Base-by-base conservation (phyloP, 2,329 filamentous ascomycete species). In the Aaosphaeria pasadenensis region DNA sequence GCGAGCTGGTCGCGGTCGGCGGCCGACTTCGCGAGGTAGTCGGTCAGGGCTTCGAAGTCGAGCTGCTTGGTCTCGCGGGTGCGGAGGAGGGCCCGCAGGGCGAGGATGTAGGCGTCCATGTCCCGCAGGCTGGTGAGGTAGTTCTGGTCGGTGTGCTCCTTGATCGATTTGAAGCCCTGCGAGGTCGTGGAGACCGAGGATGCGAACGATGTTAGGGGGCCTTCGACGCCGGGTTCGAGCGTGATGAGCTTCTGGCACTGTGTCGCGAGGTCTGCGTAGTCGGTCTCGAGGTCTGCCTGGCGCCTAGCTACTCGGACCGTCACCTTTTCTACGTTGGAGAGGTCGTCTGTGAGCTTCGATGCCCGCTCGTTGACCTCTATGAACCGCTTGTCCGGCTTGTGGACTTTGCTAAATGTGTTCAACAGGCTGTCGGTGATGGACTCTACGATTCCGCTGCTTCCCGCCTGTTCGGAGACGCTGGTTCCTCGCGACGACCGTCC, bases 31-130 rank as follows among this genome's bases (percentile, higher is more conserved):
- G 89, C 89, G 46, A 96, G 87, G 71, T 97, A 97, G 67, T 97
- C 92, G 30, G 91, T 95, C 32, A 99, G 80, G 56, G 90, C 91
- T 73, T 99, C 94, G 64, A 92, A 96, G 74, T 99, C 94, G 49
- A 99, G 86, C 70, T 99, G 94, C 69, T 99, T 99, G 74, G 95
- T 91, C 74, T 99, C 94, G 33, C 94, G 86, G 1, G 89, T 89
- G 70, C 95, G 95, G 54, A 99, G 84, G 5, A 99, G 84, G 28
- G 84, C 80, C 71, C 95, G 95, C 42, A 97, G 77, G 0, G 91
- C 87, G n/a, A 82, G 75, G 56, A 91, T 92, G 72, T 97, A 99
- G 29, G 91, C 87, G 61, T 95, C 89, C 91, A 97, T 96, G 73
- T 99, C 94, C 44, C 91, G 85, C 45, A 99, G 78, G 47, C 87